Conservation (phyloP, 257 asterid species). For the Capsicum rhomboideum region DNA sequence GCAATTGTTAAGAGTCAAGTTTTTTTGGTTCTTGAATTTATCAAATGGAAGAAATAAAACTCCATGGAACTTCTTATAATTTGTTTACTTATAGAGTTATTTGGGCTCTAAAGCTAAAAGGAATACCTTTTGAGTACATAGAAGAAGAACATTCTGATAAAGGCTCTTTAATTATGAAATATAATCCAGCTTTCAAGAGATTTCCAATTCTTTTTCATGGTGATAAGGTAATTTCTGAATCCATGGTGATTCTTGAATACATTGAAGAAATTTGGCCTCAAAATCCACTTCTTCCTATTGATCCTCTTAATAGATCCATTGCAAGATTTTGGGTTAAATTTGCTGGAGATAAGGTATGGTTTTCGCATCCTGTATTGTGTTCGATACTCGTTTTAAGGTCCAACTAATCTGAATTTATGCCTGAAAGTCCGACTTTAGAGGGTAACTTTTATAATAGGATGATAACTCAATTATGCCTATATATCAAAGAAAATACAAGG, state of each 20-base stretch:
- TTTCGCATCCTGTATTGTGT: not conserved
- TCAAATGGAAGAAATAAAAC: conserved; percentile 1
- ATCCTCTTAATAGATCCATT: conserved; percentile 1
- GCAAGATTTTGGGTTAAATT: conserved; percentile 8
- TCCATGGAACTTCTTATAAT: conserved; percentile 3
- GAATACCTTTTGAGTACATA: not conserved
- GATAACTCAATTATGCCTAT: not conserved
- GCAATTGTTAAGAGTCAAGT: not conserved
- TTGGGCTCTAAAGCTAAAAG: conserved; percentile 9
- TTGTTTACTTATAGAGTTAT: not conserved
- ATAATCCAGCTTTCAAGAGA: conserved; percentile 10
- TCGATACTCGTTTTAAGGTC: not conserved
- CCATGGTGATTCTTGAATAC: conserved; percentile 4
- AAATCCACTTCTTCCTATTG: conserved; percentile 5
- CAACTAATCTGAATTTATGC: not conserved
- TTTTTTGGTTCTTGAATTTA: not conserved
- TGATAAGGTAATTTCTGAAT: conserved; percentile 7
- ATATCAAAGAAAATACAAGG: not conserved
- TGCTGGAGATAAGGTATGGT: not conserved
- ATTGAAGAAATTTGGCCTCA: conserved; percentile 8
- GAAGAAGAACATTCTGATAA: conserved; percentile 12
- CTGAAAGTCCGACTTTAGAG: not conserved
- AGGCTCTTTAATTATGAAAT: not conserved
- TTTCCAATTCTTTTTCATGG: conserved; percentile 10
- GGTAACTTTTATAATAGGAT: not conserved